Percentiles rank a stretch among this genome's conserved stretches.
These are phyloP conservation scores for Colletotrichum eremochloae DNA, from an alignment of 2,329 filamentous ascomycete species.

Conservation along the genomic window DNA sequence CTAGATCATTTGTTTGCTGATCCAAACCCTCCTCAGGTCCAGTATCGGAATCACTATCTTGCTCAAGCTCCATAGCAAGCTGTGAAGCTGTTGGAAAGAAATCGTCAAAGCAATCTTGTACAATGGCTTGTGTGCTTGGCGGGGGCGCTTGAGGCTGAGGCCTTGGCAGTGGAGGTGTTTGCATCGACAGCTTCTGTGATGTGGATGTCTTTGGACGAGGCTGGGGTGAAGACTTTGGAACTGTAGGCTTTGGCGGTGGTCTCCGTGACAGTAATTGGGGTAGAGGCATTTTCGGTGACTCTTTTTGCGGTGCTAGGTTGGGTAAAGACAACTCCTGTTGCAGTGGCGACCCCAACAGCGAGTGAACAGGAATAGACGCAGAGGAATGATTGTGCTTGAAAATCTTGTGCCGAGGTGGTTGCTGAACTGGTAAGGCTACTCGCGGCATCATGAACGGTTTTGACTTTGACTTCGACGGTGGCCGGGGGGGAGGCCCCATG, in stretches of 20 bases:
- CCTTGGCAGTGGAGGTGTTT: not conserved
- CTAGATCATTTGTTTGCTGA: not conserved
- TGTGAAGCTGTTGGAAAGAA: constrained; percentile 70
- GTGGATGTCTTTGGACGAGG: not conserved
- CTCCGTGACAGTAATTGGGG: not conserved
- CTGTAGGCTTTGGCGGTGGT: not conserved
- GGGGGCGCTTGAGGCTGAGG: constrained; percentile 45
- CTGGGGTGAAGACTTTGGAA: not conserved
- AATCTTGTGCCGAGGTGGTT: constrained; percentile 16
- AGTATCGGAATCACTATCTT: constrained; percentile 45
- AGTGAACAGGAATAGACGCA: not conserved
- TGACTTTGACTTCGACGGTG: constrained; percentile 20
- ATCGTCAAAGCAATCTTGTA: constrained; percentile 63
- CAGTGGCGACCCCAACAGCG: not conserved
- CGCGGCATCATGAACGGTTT: constrained; percentile 39
- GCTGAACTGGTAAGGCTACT: not conserved
- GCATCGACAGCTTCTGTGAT: not conserved
- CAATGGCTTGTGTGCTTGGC: constrained; percentile 66
- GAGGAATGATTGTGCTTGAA: not conserved
- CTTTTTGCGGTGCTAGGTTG: not conserved
- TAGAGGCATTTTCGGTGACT: not conserved
- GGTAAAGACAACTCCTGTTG: not conserved
- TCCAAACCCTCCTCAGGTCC: not conserved
- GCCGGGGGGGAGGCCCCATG: constrained; percentile 17
- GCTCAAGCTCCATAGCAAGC: constrained; percentile 65